phyloP scores from a whole-genome alignment of 1,284 basidiomycete species.

The Hymenochaete sp. region DNA sequence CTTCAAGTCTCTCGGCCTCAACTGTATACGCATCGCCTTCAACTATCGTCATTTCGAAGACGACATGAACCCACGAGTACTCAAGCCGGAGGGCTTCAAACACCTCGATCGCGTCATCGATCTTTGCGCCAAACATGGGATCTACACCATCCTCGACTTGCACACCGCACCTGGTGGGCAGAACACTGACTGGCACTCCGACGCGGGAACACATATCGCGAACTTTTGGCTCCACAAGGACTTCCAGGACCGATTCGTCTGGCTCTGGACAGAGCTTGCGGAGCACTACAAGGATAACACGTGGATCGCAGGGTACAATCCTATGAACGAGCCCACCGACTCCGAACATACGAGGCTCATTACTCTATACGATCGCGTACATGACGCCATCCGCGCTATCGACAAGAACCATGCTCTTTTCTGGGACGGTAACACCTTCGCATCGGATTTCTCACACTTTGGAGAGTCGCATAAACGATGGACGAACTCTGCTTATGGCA shows the following conservation, averaged over 20 bases:
- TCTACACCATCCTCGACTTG: constrained; percentile 55
- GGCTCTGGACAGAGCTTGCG: constrained; percentile 65
- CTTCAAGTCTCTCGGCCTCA: constrained; percentile 61
- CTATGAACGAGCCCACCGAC: constrained; percentile 71
- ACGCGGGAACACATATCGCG: constrained; percentile 45
- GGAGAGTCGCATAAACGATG: constrained; percentile 45
- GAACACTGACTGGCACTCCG: constrained; percentile 48
- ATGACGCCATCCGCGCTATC: constrained; percentile 55
- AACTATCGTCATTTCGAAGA: constrained; percentile 67
- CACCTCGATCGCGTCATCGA: constrained; percentile 54
- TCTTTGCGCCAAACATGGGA: constrained; percentile 48
- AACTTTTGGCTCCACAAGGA: constrained; percentile 69
- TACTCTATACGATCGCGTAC: constrained; percentile 53
- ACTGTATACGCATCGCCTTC: constrained; percentile 61
- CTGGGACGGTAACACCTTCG: constrained; percentile 68
- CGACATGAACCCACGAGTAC: constrained; percentile 55
- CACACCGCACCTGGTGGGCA: constrained; percentile 50
- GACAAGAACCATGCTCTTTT: constrained; percentile 60
- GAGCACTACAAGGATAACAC: constrained; percentile 54
- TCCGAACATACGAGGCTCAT: constrained; percentile 43
- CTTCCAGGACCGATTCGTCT: constrained; percentile 63
- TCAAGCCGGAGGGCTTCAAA: constrained; percentile 52
- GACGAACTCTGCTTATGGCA: constrained; percentile 63
- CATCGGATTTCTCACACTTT: constrained; percentile 66
- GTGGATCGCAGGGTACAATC: constrained; percentile 69